Evolutionary conservation across 2,329 filamentous ascomycete species (phyloP).

Genomic region (Pseudogymnoascus sp.): DNA sequence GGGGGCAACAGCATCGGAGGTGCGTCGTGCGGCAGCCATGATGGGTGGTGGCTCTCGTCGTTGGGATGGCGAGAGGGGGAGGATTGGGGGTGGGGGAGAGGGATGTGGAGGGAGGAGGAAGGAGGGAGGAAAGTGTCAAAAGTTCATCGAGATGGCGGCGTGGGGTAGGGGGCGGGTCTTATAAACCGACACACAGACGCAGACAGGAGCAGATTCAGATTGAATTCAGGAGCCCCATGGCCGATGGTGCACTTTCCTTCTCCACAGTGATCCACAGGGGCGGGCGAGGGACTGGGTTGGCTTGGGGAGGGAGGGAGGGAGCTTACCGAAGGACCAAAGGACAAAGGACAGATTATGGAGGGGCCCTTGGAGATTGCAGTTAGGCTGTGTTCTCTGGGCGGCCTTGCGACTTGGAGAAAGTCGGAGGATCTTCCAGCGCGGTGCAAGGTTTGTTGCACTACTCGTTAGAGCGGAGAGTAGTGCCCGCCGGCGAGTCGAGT

Average conservation of each 20-base stretch:
- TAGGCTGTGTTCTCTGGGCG: not conserved
- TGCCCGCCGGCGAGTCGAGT: not conserved
- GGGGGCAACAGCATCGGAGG: not conserved
- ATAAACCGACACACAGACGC: not conserved
- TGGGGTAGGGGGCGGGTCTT: not conserved
- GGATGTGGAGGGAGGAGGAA: not conserved
- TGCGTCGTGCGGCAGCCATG: not conserved
- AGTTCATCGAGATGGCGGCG: conserved; percentile 1
- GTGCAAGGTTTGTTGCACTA: not conserved
- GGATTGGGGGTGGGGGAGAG: not conserved
- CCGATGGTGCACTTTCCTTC: not conserved
- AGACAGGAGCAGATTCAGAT: not conserved
- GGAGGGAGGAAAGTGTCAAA: conserved; percentile 5
- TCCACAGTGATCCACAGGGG: conserved; percentile 1
- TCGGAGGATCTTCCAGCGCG: not conserved
- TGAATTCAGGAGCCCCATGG: conserved; percentile 5
- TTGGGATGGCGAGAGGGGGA: not conserved
- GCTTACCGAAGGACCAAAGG: conserved; percentile 3
- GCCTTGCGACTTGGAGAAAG: not conserved
- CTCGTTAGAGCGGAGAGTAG: not conserved
- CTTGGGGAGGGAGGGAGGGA: not conserved
- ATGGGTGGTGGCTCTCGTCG: not conserved
- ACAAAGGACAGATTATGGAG: not conserved
- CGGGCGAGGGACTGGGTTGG: not conserved
- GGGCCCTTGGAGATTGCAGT: not conserved